A percentile compares a stretch with the other conserved stretches of the same genome.
phyloP scores from a whole-genome alignment of 192 early-diverging fungal species.

The Jimgerdemannia lactiflua region DNA sequence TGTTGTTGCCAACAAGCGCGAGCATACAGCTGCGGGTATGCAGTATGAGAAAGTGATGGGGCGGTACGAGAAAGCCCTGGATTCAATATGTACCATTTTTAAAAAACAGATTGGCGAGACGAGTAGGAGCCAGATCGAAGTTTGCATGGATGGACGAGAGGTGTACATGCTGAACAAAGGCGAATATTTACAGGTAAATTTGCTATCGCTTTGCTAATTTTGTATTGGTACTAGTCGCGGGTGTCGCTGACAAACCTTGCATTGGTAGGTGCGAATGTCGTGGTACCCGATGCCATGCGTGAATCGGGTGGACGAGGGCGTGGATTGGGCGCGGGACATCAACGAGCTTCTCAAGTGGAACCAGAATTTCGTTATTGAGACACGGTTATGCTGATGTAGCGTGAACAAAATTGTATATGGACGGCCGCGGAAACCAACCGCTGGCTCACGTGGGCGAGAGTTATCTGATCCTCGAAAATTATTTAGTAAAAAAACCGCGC shows the following conservation, averaged over 20 bases:
- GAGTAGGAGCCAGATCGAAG: slow-evolving; percentile 64
- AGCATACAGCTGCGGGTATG: slow-evolving; percentile 59
- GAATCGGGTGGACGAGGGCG: slow-evolving; percentile 56
- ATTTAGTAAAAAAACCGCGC: no score
- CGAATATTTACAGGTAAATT: slow-evolving; percentile 58
- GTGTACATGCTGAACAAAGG: slow-evolving; percentile 64
- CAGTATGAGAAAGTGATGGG: neutral
- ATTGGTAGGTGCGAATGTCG: slow-evolving; percentile 54
- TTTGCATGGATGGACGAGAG: slow-evolving; percentile 77
- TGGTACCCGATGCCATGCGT: slow-evolving; percentile 78
- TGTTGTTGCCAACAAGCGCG: slow-evolving; percentile 70
- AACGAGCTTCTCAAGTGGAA: slow-evolving; percentile 89
- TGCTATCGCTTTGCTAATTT: neutral
- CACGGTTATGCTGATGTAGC: neutral
- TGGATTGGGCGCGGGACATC: slow-evolving; percentile 81
- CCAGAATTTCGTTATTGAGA: slow-evolving; percentile 51
- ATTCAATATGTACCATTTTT: no score
- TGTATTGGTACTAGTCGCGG: neutral
- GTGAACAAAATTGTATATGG: no score
- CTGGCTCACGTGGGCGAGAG: no score
- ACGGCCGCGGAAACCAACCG: no score
- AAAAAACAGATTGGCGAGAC: slow-evolving; percentile 42
- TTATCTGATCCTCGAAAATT: no score
- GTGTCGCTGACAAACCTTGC: neutral
- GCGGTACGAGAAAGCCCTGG: no score